Conservation (phyloP, 1,284 basidiomycete species). For the Tetrapyrgos nigripes region DNA sequence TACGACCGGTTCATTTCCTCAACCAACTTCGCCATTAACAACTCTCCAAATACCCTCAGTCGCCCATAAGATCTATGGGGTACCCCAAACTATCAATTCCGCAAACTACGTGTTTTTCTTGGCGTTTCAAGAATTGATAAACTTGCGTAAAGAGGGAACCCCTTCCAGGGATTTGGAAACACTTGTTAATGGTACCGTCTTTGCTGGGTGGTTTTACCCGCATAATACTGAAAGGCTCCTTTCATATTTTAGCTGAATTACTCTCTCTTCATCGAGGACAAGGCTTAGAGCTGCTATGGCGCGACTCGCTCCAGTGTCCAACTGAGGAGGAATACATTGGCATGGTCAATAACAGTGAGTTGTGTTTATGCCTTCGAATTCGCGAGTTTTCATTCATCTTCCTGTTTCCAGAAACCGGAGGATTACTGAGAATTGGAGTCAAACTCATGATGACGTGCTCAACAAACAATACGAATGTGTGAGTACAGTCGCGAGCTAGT, state of each 20-base stretch:
- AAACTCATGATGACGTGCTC: constrained; percentile 95
- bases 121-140: constrained; percentile 80
- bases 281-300: constrained; percentile 94
- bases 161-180: constrained; percentile 54
- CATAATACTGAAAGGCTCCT: not conserved
- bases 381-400: constrained; percentile 45
- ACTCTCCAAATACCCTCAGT: constrained; percentile 47
- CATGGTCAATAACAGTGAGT: constrained; percentile 96
- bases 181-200: constrained; percentile 65
- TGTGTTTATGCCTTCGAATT: not conserved
- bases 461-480: constrained; percentile 69
- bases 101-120: constrained; percentile 98
- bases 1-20: constrained; percentile 33
- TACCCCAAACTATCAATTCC: constrained; percentile 96
- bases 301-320: constrained; percentile 91
- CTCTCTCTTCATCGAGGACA: constrained; percentile 92
- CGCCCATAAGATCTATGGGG: constrained; percentile 93
- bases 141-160: constrained; percentile 48
- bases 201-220: not conserved
- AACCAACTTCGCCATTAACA: not conserved
- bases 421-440: constrained; percentile 90
- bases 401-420: constrained; percentile 95
- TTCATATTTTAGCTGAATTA: constrained; percentile 70
- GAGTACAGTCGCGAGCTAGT: constrained; percentile 33
- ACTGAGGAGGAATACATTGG: constrained; percentile 93